Evolutionary conservation across 768 basidiomycete species (phyloP).

Genomic region (Termitomyces sp.): DNA sequence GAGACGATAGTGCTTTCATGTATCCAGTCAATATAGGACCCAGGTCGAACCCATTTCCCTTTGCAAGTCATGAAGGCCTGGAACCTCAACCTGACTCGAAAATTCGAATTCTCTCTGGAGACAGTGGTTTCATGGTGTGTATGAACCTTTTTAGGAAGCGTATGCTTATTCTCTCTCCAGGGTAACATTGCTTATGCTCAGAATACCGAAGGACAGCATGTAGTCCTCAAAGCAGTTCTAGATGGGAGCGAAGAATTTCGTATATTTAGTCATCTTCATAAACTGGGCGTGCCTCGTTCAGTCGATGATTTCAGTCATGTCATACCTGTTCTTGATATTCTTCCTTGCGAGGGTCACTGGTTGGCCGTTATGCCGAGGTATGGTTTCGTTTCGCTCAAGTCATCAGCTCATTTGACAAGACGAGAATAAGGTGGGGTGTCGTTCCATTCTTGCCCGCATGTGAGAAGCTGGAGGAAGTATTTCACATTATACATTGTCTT

Average conservation of each 20-base stretch:
- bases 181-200: not conserved
- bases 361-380: constrained; percentile 26
- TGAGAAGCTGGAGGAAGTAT: not conserved
- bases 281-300: not conserved
- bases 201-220: not conserved
- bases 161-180: not conserved
- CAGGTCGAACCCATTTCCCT: not conserved
- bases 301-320: not conserved
- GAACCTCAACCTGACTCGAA: not conserved
- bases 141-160: not conserved
- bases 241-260: not conserved
- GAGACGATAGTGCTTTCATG: not conserved
- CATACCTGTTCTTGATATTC: constrained; percentile 11
- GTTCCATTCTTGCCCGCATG: not conserved
- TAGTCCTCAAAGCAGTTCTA: not conserved
- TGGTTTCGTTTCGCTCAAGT: not conserved
- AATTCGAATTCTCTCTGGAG: not conserved
- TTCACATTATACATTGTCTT: constrained; percentile 1
- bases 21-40: not conserved
- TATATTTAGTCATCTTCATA: not conserved
- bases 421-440: not conserved
- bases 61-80: not conserved
- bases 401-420: not conserved
- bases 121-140: not conserved
- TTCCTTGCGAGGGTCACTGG: constrained; percentile 15